Evolutionary conservation across 805 yeast genomes (phyloP).

Genomic region (Zygoascus flipseniorum): DNA sequence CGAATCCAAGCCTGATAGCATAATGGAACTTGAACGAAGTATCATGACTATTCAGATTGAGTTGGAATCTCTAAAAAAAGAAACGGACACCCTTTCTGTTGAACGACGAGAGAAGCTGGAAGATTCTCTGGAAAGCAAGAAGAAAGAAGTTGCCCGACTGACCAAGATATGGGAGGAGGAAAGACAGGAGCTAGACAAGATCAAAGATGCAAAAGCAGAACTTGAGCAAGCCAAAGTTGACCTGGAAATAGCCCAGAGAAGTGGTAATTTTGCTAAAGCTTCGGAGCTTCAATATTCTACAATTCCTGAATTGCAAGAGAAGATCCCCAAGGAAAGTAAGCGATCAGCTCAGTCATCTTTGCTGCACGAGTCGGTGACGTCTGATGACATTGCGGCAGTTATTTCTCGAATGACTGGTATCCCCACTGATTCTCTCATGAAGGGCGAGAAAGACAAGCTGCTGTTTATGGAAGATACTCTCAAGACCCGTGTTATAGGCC

Average conservation of each 20-base stretch:
- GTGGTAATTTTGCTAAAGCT: conserved; percentile 79
- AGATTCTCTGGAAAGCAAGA: conserved; percentile 52
- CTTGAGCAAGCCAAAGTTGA: conserved; percentile 80
- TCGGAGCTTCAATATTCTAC: conserved; percentile 82
- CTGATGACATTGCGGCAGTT: conserved; percentile 90
- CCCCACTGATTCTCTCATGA: conserved; percentile 82
- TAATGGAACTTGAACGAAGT: conserved; percentile 77
- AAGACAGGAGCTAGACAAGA: conserved; percentile 60
- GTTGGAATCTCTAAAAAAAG: conserved; percentile 86
- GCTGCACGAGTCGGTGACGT: conserved; percentile 85
- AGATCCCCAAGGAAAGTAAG: conserved; percentile 49
- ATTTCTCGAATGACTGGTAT: conserved; percentile 93
- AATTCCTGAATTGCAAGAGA: conserved; percentile 69
- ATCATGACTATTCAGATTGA: conserved; percentile 94
- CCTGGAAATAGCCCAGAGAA: conserved; percentile 72
- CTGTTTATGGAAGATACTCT: conserved; percentile 78
- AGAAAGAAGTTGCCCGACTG: conserved; percentile 57
- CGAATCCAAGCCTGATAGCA: conserved; percentile 93
- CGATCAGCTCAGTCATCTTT: conserved; percentile 38
- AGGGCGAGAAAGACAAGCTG: conserved; percentile 89
- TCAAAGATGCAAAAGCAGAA: conserved; percentile 72
- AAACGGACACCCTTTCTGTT: conserved; percentile 73
- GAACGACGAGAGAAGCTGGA: conserved; percentile 74
- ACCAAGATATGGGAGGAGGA: conserved; percentile 86
- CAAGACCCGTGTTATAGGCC: conserved; percentile 80